Conservation (phyloP, 257 asterid genomes). For the Jacaranda mimosifolia region DNA sequence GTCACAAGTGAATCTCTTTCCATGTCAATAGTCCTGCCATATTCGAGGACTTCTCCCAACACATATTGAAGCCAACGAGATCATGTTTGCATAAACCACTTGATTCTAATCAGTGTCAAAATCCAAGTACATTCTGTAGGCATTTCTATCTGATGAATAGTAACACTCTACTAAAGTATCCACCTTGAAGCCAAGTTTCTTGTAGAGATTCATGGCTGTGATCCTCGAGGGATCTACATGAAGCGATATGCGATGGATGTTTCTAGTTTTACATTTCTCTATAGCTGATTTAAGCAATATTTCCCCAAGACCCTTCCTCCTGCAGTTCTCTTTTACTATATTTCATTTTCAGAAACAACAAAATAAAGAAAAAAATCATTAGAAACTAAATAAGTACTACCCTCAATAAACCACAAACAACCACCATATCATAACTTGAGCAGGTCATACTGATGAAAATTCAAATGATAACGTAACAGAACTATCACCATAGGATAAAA, state of each 20-base stretch:
- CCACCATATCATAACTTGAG: not conserved
- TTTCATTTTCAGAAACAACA: constrained; percentile 26
- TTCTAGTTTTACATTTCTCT: constrained; percentile 74
- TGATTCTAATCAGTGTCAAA: constrained; percentile 46
- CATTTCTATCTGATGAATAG: constrained; percentile 77
- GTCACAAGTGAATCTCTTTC: not conserved
- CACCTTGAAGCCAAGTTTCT: constrained; percentile 76
- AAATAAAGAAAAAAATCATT: not conserved
- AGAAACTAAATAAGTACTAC: constrained; percentile 1
- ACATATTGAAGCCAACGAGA: not conserved
- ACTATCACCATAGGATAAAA: not conserved
- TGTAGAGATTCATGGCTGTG: constrained; percentile 79
- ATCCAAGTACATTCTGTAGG: constrained; percentile 89
- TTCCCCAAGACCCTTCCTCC: constrained; percentile 83
- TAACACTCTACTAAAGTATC: constrained; percentile 74
- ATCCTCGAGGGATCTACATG: constrained; percentile 86
- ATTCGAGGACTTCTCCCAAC: too few relatives aligned
- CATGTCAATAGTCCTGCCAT: not conserved
- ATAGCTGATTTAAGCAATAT: constrained; percentile 76
- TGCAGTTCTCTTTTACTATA: constrained; percentile 72
- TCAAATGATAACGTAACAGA: too few relatives aligned
- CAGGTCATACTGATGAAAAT: not conserved
- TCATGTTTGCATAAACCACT: not conserved
- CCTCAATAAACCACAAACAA: not conserved
- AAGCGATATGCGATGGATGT: constrained; percentile 70